Conservation (phyloP, 495 filamentous ascomycete species). For the Xylaria palmicola region DNA sequence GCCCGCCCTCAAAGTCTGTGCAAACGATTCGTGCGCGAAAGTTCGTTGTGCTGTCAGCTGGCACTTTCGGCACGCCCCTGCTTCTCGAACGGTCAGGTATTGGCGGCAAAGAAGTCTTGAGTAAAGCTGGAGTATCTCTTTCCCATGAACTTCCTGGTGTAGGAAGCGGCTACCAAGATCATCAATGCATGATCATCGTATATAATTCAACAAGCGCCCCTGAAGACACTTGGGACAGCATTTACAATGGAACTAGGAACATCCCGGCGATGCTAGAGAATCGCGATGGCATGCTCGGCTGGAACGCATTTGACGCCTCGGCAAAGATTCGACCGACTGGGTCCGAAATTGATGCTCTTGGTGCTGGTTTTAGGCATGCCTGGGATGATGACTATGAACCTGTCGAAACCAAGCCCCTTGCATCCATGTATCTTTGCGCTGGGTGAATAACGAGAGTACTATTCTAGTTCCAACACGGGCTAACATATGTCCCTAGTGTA, state of each 20-base stretch:
- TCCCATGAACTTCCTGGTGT: conserved; percentile 33
- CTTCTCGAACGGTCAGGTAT: conserved; percentile 56
- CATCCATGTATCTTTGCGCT: conserved; percentile 18
- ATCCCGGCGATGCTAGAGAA: conserved; percentile 11
- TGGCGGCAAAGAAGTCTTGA: conserved; percentile 31
- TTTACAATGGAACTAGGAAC: background rate
- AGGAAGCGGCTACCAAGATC: conserved; percentile 39
- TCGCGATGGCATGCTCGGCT: conserved; percentile 30
- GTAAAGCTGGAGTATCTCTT: conserved; percentile 17
- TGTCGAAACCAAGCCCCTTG: conserved; percentile 34
- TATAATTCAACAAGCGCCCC: conserved; percentile 19
- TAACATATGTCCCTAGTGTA: conserved; percentile 6
- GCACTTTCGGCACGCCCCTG: conserved; percentile 43
- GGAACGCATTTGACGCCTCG: conserved; percentile 43
- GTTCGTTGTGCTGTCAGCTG: conserved; percentile 51
- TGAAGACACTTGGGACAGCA: conserved; percentile 19
- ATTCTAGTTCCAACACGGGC: background rate
- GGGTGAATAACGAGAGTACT: background rate
- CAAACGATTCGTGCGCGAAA: no score
- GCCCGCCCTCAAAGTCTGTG: no score
- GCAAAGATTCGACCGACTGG: conserved; percentile 42
- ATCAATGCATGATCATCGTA: conserved; percentile 25
- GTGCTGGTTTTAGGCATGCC: conserved; percentile 35
- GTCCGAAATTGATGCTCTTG: conserved; percentile 38
- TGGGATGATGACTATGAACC: conserved; percentile 47